Evolutionary conservation across 805 yeast species (phyloP), one percentile per base, ranked within the genome.

Genomic region (Candida ponderosae): DNA sequence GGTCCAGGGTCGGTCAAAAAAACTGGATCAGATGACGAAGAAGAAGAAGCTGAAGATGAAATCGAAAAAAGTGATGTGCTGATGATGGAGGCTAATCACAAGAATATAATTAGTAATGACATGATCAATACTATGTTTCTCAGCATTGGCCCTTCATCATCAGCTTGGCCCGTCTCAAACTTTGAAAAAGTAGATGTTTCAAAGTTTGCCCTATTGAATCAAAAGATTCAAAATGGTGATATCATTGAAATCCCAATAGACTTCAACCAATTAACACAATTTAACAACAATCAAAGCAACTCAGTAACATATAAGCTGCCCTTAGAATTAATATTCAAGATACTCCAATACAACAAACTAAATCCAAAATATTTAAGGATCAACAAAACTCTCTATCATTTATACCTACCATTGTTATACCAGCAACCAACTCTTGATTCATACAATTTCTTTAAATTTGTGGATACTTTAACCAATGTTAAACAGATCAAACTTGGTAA

Each of bases 401-500:
- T 79, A 23, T 74, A 79, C 4, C 47, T 83, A n/a, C 83, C 86
- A 2, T 54, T 74, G 43, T 51, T 90, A 3, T 93, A 90, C 58
- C 53, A 60, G 4, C 49, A 61, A 14, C 97, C 97, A 0, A 47
- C 39, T 2, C 65, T 90, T 33, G 66, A 67, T 34, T 77, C 93
- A 5, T 64, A 67, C 37, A 89, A 88, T 56, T 89, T 87, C 53
- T 61, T 64, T 40, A 56, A 59, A 19, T 93, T 90, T 62, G 90
- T 88, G 31, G 85, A 81, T 8, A 62, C 86, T 0, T 65, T 84
- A 26, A 63, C 79, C 19, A 47, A 59, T 39, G 61, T 68, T 17
- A 54, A 68, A 33, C 72, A 70, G 55, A 65, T 60, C 41, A 69
- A 70, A 34, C 37, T 55, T 17, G 90, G 89, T 4, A 60, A 68